Percentiles rank a stretch among this genome's conserved stretches.
Evolutionary conservation across 495 filamentous ascomycete genomes (phyloP).

Genomic region (Penicillium daleae): DNA sequence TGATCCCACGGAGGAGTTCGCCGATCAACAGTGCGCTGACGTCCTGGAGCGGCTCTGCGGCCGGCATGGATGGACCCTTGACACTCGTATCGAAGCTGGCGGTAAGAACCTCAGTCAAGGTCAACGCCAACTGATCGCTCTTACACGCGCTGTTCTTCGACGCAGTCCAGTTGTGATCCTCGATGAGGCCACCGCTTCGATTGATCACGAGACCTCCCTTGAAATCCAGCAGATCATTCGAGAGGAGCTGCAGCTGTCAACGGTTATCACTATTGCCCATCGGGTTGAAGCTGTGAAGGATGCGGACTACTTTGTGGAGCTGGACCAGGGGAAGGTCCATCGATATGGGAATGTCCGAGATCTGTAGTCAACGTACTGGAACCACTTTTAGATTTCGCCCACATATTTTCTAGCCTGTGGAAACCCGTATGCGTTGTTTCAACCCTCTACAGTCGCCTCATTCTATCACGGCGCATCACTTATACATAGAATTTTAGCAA

Average conservation of each 20-base stretch:
- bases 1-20: constrained; percentile 52
- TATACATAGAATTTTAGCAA: not conserved
- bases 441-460: not conserved
- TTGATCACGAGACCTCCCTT: constrained; percentile 77
- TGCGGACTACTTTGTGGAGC: constrained; percentile 71
- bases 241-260: constrained; percentile 75
- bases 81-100: constrained; percentile 59
- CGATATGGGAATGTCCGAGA: constrained; percentile 42
- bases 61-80: constrained; percentile 56
- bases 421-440: not conserved
- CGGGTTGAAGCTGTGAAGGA: constrained; percentile 77
- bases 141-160: constrained; percentile 60
- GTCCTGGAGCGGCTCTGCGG: constrained; percentile 56
- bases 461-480: not conserved
- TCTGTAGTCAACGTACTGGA: constrained; percentile 7
- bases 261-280: constrained; percentile 88
- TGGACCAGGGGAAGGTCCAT: constrained; percentile 64
- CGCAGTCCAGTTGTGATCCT: constrained; percentile 65
- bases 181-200: constrained; percentile 85
- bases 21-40: constrained; percentile 53
- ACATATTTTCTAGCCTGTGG: not conserved
- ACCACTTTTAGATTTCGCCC: not conserved
- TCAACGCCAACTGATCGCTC: constrained; percentile 63
- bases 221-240: constrained; percentile 76
- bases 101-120: constrained; percentile 64